phyloP scores from a whole-genome alignment of 805 yeast genomes.

The Starmerella lactis-condensi region DNA sequence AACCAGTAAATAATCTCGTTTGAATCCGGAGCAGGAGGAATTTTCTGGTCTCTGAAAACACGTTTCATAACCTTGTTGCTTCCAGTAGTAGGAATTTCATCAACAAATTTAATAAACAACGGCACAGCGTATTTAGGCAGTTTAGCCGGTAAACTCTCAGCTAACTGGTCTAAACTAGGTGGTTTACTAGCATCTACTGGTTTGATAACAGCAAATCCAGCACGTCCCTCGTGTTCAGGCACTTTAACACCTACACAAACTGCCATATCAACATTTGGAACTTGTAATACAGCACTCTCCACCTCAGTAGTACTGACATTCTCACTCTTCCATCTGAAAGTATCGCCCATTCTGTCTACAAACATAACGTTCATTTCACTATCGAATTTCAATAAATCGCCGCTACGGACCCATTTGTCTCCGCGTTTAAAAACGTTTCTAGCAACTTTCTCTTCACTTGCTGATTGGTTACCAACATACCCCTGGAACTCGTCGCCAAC shows the following conservation, averaged over 20 bases:
- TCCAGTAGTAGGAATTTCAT: constrained; percentile 45
- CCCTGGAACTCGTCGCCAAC: constrained; percentile 76
- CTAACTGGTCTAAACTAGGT: constrained; percentile 22
- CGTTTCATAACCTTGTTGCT: constrained; percentile 78
- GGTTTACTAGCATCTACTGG: constrained; percentile 24
- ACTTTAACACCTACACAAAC: constrained; percentile 77
- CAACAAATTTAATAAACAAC: constrained; percentile 51
- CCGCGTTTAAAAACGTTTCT: constrained; percentile 63
- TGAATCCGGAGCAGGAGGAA: constrained; percentile 18
- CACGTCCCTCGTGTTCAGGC: constrained; percentile 82
- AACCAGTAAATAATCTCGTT: constrained; percentile 56
- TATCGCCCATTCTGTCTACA: constrained; percentile 85
- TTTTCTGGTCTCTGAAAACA: constrained; percentile 25
- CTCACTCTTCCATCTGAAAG: constrained; percentile 92
- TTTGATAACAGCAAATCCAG: constrained; percentile 71
- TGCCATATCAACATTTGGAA: constrained; percentile 32
- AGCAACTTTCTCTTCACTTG: constrained; percentile 58
- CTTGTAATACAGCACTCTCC: constrained; percentile 39
- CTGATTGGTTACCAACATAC: constrained; percentile 59
- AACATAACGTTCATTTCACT: constrained; percentile 54
- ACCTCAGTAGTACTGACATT: constrained; percentile 89
- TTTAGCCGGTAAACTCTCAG: constrained; percentile 24
- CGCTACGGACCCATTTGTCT: constrained; percentile 81
- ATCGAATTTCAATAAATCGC: constrained; percentile 62
- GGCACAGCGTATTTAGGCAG: constrained; percentile 81